Conservation (phyloP, 148 eudicot genomes). For the Rhododendron williamsianum region DNA sequence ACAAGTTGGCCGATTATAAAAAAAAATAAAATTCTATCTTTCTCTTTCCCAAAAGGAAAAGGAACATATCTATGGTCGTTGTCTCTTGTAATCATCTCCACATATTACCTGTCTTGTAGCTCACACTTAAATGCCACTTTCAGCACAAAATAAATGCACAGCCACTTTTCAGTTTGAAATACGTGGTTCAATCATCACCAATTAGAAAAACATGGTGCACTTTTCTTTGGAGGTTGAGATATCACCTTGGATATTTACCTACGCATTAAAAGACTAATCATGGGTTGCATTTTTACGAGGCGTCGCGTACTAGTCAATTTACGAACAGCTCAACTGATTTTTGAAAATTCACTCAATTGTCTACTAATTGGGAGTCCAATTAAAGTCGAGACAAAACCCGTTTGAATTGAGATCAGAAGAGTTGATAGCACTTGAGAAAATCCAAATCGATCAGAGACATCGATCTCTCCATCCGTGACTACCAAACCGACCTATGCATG, state of each 20-base stretch:
- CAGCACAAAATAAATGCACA: not conserved
- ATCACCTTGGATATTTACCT: not conserved
- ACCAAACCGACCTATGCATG: not conserved
- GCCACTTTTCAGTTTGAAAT: not conserved
- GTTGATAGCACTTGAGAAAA: not conserved
- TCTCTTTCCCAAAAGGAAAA: not conserved
- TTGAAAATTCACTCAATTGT: not conserved
- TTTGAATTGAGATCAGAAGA: not conserved
- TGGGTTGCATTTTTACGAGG: not conserved
- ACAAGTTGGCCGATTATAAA: accelerated
- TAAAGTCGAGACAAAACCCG: not conserved
- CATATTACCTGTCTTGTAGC: not conserved
- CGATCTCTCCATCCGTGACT: not conserved
- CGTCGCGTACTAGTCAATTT: not conserved
- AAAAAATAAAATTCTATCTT: not conserved
- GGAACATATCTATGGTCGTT: not conserved
- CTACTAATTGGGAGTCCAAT: too few species aligned
- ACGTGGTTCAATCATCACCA: constrained; percentile 7
- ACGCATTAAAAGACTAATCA: not conserved
- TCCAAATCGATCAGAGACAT: not conserved
- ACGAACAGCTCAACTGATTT: not conserved
- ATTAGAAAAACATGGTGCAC: not conserved
- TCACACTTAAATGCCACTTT: not conserved
- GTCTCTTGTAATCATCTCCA: not conserved
- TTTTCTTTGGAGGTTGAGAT: not conserved